Percentiles rank a stretch among this genome's conserved stretches.
phyloP scores from a whole-genome alignment of 176 grass and related monocot species.

The Guadua angustifolia region DNA sequence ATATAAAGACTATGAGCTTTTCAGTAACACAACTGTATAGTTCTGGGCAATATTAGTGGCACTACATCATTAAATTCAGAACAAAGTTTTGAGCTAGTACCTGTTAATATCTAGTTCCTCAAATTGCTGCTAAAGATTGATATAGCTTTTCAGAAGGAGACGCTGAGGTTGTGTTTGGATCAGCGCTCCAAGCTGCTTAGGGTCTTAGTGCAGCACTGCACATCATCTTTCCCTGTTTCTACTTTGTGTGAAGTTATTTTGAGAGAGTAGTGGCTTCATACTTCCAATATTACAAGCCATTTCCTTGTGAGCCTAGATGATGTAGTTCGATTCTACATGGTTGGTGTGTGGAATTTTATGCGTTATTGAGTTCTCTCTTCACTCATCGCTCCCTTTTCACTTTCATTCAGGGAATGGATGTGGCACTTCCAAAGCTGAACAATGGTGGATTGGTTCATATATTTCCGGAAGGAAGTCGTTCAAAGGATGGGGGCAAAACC shows the following conservation, averaged over 20 bases:
- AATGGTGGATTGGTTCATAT: conserved; percentile 99
- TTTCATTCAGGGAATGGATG: conserved; percentile 81
- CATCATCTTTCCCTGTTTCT: not conserved
- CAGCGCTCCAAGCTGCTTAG: not conserved
- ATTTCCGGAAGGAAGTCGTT: conserved; percentile 96
- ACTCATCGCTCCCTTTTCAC: not conserved
- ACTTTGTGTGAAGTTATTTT: not conserved
- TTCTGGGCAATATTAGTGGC: not conserved
- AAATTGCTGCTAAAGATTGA: not conserved
- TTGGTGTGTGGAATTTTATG: not conserved
- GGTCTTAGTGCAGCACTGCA: not conserved
- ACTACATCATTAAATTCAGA: not conserved
- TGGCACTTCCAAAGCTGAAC: conserved; percentile 86
- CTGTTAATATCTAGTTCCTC: not conserved
- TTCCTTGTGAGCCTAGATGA: not conserved
- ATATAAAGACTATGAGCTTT: not conserved
- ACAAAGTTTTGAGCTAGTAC: not conserved
- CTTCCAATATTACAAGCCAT: not conserved
- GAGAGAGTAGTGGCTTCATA: not conserved
- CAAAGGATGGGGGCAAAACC: conserved; percentile 88
- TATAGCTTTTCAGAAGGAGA: not conserved
- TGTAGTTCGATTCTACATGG: not conserved
- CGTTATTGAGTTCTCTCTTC: conserved; percentile 1
- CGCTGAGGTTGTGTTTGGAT: not conserved
- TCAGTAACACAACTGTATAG: not conserved